A percentile compares a stretch with the other conserved stretches of the same genome.
Conservation (phyloP, 305 asterid species). For the Ilex paraguariensis region DNA sequence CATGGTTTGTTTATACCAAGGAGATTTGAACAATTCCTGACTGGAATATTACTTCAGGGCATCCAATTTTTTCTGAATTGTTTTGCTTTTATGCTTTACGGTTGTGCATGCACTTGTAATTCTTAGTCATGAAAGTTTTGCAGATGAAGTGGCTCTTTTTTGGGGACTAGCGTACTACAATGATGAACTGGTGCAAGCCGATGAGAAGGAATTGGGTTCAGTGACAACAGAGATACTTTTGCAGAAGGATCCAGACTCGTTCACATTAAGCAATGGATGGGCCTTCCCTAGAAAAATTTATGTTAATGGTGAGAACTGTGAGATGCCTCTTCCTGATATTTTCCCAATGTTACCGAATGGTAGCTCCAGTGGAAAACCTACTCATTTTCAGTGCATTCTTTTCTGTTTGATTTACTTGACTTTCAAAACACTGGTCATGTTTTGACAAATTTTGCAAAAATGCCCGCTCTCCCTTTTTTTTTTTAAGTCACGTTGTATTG, state of each 20-base stretch:
- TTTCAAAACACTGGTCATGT: constrained; percentile 9
- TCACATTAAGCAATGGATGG: constrained; percentile 66
- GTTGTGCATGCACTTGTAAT: no score
- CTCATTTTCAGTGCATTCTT: neutral
- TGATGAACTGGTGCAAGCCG: constrained; percentile 32
- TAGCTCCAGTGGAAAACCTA: constrained; percentile 9
- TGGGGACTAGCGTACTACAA: constrained; percentile 53
- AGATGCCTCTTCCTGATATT: constrained; percentile 64
- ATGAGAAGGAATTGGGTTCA: constrained; percentile 41
- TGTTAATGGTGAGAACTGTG: constrained; percentile 63
- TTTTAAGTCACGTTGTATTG: no score
- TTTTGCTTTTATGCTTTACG: no score
- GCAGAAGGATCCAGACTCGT: constrained; percentile 39
- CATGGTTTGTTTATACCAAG: no score
- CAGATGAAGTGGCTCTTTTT: constrained; percentile 60
- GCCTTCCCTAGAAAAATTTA: constrained; percentile 62
- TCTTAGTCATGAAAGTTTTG: constrained; percentile 10
- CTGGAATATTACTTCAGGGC: no score
- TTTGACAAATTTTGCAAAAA: no score
- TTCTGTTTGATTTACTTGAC: constrained; percentile 22
- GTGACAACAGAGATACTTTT: constrained; percentile 58
- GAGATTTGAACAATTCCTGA: no score
- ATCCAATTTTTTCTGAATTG: no score
- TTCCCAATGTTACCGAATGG: constrained; percentile 65
- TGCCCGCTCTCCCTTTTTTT: no score